A percentile compares a stretch with the other conserved stretches of the same genome.
Evolutionary conservation across 1,139 yeast genomes (phyloP).

Genomic region (Lodderomyces beijingensis): DNA sequence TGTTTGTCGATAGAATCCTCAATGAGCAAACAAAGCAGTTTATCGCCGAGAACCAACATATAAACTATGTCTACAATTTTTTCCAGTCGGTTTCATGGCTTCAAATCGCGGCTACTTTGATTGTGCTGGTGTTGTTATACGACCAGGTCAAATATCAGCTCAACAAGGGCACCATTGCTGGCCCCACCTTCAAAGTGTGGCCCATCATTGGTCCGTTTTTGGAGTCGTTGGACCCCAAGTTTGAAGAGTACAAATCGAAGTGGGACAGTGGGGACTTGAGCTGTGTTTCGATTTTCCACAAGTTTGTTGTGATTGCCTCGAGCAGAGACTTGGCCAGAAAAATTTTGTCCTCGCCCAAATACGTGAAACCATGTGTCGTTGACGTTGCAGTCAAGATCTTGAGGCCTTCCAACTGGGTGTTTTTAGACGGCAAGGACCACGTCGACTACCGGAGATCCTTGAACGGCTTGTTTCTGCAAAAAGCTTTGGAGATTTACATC

Average conservation of each 20-base stretch:
- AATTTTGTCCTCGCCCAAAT: conserved; percentile 77
- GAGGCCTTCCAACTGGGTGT: conserved; percentile 96
- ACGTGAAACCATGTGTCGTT: conserved; percentile 94
- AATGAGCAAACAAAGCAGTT: conserved; percentile 3
- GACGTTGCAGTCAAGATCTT: conserved; percentile 92
- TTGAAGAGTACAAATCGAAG: conserved; percentile 85
- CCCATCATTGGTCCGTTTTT: conserved; percentile 95
- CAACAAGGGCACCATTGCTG: conserved; percentile 84
- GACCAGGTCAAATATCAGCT: conserved; percentile 79
- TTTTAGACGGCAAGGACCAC: conserved; percentile 92
- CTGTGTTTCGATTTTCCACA: conserved; percentile 96
- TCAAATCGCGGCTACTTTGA: conserved; percentile 47
- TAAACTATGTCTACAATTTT: conserved; percentile 3
- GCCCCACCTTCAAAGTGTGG: conserved; percentile 83
- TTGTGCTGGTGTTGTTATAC: conserved; percentile 54
- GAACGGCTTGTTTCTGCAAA: conserved; percentile 81
- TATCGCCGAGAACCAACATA: conserved; percentile 3
- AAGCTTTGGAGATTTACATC: conserved; percentile 77
- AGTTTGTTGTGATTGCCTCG: conserved; percentile 93
- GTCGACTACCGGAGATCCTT: conserved; percentile 87
- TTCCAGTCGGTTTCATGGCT: conserved; percentile 20
- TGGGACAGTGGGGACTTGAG: conserved; percentile 94
- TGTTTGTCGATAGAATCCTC: conserved; percentile 1
- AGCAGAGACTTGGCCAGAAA: conserved; percentile 88
- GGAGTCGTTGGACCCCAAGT: conserved; percentile 94